Base-by-base conservation (phyloP, 768 basidiomycete genomes). In the Boletus rex-veris region DNA sequence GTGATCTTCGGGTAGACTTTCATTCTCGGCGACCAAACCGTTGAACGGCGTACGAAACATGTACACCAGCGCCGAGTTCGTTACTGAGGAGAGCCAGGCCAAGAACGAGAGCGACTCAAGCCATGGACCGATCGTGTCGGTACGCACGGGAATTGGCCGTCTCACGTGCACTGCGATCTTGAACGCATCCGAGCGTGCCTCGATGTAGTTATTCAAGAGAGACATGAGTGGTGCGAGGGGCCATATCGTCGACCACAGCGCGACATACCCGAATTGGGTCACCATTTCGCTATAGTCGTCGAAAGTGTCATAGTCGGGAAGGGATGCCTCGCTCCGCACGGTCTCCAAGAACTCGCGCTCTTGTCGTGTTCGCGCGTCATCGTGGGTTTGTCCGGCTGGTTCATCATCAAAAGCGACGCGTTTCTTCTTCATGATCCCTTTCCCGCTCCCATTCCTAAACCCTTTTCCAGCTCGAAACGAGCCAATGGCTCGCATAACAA, bases 211-310 rank as follows among this genome's bases (percentile, higher is more conserved):
- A 77, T 98, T 99, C 45, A 97, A 62, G 19, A 96, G 77, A 1
- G 92, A 88, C 81, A 93, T 91, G 9, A 86, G 81, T 76, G 92
- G 85, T 3, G 92, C 88, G 16, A 98, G 75, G 3, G 95, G 92
- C 93, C 94, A 98, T 54, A 95, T 91, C 30, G 91, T 86, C 43
- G 86, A 90, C 92, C 94, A 98, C 19, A 98, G 75, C 8, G 84
- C 84, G 30, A 98, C 84, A 66, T 96, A 94, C 0, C 96, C 95
- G 68, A 96, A 97, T 64, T 95, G 92, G 9, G 89, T 88, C 15
- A 90, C 90, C 95, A 99, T 98, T 74, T 99, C 97, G 63, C 84
- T 85, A 71, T 96, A 99, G 72, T 98, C 96, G 48, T 76, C 81
- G 63, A 92, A 94, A 7, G 88, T 74, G 35, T 85, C 80, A 63